Evolutionary conservation across 176 grass and related monocot genomes (phyloP).

Genomic region (Triticum aestivum): IWGSC_CS_RefSeq_v2.1 NC_057796.1:80547537-80548036

Average conservation of each 20-base stretch:
- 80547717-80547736: slow-evolving; percentile 44
- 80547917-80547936: background rate
- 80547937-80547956: background rate
- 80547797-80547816: background rate
- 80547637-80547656: slow-evolving; percentile 44
- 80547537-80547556: background rate
- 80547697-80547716: slow-evolving; percentile 86
- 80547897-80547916: background rate
- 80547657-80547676: slow-evolving; percentile 59
- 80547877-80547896: background rate
- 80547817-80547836: background rate
- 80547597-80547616: background rate
- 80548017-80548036: slow-evolving; percentile 86
- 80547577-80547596: background rate
- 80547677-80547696: slow-evolving; percentile 72
- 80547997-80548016: slow-evolving; percentile 84
- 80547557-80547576: slow-evolving; percentile 1
- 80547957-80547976: background rate
- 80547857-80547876: background rate
- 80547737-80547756: background rate
- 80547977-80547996: background rate
- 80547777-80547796: background rate
- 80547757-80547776: background rate
- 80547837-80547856: background rate
- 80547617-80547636: slow-evolving; percentile 47